Evolutionary conservation across 2,329 filamentous ascomycete genomes (phyloP), one percentile per base, ranked within the genome.

Genomic region (Aspergillus fumigatus): DNA sequence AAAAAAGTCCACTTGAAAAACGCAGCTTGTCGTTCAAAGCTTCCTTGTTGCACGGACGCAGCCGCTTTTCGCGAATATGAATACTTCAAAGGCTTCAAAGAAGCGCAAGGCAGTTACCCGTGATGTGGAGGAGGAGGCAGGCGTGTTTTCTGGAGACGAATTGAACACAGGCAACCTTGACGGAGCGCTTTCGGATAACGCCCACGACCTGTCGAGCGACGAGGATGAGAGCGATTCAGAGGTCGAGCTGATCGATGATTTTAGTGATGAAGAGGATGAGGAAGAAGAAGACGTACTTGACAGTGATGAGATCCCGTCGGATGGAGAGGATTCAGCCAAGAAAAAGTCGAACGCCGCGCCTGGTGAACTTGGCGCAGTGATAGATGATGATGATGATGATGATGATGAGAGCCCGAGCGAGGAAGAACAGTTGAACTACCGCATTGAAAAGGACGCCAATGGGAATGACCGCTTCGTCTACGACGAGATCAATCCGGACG

Each of bases 381-480:
- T 59, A 25, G 54, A 58, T 9, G 38, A 55, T 11, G 47, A 41
- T 14, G 61, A 62, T 11, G 47, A 41, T 14, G 54, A 58, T 9
- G 38, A 55, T 11, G 47, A 41, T 14, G 61, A 62, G 25, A 59
- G 55, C 41, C 65, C 62, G 26, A 62, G 57, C 52, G 72, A 77
- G 23, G 74, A 78, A 19, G 70, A 72, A 41, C 70, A 75, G 54
- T 76, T 78, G 23, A 85, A 85, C 67, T 86, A 82, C 71, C 83
- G 78, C 32, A 77, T 88, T 60, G 81, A 88, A 47, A 88, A 82
- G 56, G 94, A 97, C 68, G 93, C 94, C 65, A 94, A 97, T 76
- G 94, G 94, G 58, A 89, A 91, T 67, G 84, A 87, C 62, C 86
- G 94, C 72, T 99, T 96, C 70, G 82, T 97, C 48, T 99, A 97